A percentile compares a stretch with the other conserved stretches of the same genome.
Evolutionary conservation across 345 rosid genomes (phyloP).

Genomic region (Eucalyptus tenuipes): DNA sequence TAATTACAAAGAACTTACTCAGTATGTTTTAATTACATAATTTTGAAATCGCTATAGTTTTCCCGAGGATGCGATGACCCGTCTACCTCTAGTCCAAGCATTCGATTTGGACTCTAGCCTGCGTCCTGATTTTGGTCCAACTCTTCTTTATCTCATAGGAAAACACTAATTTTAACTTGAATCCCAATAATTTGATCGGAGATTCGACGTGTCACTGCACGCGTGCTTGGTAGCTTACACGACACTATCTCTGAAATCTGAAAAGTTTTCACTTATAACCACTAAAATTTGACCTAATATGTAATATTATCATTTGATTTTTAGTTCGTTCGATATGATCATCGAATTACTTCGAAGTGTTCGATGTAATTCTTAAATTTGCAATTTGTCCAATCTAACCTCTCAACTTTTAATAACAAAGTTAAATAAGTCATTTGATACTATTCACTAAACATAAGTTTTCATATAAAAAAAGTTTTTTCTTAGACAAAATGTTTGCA

Average conservation of each 20-base stretch:
- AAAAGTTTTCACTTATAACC: neutral
- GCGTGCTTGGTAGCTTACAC: no score
- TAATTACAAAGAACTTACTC: neutral
- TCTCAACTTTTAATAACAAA: neutral
- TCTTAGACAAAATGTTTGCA: neutral
- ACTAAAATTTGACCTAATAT: neutral
- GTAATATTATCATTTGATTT: neutral
- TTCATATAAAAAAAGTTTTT: neutral
- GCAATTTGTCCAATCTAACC: neutral
- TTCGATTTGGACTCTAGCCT: neutral
- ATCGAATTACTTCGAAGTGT: fast-evolving
- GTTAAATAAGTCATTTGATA: neutral
- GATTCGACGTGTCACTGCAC: neutral
- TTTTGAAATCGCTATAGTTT: no score
- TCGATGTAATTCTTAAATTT: neutral
- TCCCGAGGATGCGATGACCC: neutral
- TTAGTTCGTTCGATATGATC: fast-evolving
- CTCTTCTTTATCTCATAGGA: neutral
- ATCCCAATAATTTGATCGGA: neutral
- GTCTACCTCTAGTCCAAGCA: neutral
- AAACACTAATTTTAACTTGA: neutral
- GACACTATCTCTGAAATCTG: no score
- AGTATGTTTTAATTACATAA: neutral
- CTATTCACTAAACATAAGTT: neutral
- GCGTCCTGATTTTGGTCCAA: neutral